Evolutionary conservation across 2,329 filamentous ascomycete genomes (phyloP).

Genomic region (Rhytidhysteron rufulum): DNA sequence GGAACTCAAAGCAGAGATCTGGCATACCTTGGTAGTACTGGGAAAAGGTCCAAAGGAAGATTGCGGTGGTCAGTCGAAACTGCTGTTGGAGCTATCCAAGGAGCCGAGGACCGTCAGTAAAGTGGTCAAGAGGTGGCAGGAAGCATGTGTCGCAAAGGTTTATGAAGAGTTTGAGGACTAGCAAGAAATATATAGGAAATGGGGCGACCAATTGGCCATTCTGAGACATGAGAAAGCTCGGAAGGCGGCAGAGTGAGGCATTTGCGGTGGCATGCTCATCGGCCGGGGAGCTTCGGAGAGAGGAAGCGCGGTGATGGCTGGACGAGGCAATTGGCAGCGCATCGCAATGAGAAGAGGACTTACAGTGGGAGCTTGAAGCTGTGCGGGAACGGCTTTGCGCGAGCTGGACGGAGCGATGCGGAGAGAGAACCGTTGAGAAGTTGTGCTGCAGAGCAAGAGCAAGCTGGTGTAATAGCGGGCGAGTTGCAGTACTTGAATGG

Average conservation of each 20-base stretch:
- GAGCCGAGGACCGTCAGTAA: constrained; percentile 26
- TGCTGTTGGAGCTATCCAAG: constrained; percentile 19
- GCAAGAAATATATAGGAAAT: constrained; percentile 19
- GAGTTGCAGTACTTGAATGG: not conserved
- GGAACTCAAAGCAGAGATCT: constrained; percentile 11
- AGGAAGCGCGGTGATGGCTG: constrained; percentile 22
- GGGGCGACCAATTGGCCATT: constrained; percentile 26
- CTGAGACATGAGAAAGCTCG: constrained; percentile 24
- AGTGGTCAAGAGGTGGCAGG: no score
- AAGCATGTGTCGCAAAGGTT: no score
- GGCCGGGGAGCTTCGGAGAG: constrained; percentile 7
- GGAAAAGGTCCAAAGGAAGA: constrained; percentile 3
- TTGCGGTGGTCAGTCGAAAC: constrained; percentile 21
- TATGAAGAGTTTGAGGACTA: no score
- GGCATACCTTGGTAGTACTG: constrained; percentile 29
- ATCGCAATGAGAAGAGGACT: constrained; percentile 21
- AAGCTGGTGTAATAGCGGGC: not conserved
- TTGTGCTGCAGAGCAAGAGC: not conserved
- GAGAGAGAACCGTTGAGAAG: not conserved
- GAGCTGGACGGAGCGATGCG: not conserved
- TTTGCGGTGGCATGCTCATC: constrained; percentile 23
- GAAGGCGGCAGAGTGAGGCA: constrained; percentile 34
- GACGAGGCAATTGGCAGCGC: constrained; percentile 17
- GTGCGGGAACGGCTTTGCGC: constrained; percentile 4
- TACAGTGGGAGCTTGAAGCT: constrained; percentile 23